phyloP scores from a whole-genome alignment of 2,329 filamentous ascomycete genomes.

The Chrysosporium queenslandicum region DNA sequence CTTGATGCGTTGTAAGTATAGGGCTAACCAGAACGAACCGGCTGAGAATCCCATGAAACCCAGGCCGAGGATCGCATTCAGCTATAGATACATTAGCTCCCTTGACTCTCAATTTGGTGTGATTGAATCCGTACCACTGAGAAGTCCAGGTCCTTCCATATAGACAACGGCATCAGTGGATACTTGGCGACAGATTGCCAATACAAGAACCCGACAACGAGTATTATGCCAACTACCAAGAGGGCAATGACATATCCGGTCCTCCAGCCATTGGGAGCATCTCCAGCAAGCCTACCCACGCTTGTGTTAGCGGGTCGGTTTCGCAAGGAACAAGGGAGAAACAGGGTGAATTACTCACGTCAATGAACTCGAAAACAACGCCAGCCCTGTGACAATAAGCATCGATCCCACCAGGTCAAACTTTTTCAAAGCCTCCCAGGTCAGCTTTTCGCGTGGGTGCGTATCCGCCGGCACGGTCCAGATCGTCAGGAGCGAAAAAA shows the following conservation, averaged over 20 bases:
- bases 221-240: slow-evolving; percentile 3
- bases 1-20: slow-evolving; percentile 54
- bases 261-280: slow-evolving; percentile 8
- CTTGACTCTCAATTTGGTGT: neutral
- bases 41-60: slow-evolving; percentile 55
- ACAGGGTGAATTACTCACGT: slow-evolving; percentile 43
- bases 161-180: slow-evolving; percentile 8
- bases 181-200: slow-evolving; percentile 6
- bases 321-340: neutral
- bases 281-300: neutral
- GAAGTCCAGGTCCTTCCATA: slow-evolving; percentile 9
- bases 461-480: slow-evolving; percentile 16
- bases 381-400: slow-evolving; percentile 8
- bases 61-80: slow-evolving; percentile 48
- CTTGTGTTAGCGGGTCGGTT: neutral
- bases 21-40: slow-evolving; percentile 52
- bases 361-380: slow-evolving; percentile 58
- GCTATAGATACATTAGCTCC: slow-evolving; percentile 36
- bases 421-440: slow-evolving; percentile 25
- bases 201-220: slow-evolving; percentile 6
- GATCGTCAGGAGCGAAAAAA: slow-evolving; percentile 4
- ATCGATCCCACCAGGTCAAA: slow-evolving; percentile 39
- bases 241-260: slow-evolving; percentile 9
- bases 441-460: slow-evolving; percentile 21
- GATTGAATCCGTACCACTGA: neutral